Evolutionary conservation across 306 rosid genomes (phyloP), one percentile per base, ranked within the genome.

Genomic region (Datisca glomerata): DNA sequence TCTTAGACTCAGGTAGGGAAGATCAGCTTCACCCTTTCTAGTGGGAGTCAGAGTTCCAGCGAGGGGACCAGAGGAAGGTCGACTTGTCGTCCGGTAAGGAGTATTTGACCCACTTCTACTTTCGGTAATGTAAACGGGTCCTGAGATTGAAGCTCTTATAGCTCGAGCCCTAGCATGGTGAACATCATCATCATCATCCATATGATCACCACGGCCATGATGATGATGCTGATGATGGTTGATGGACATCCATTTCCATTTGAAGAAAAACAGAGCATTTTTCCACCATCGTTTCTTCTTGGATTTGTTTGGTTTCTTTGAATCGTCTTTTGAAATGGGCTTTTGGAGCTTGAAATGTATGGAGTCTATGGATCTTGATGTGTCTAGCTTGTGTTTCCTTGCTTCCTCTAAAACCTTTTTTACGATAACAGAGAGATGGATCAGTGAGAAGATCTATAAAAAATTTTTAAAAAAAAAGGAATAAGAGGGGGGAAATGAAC

Each of bases 211-310:
- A 16, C 24, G 32, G 32, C 16, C 31, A 25, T 18, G 41, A 12
- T 13, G 37, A 33, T 17, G 27, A 43, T 34, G 49, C 20, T 24
- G 69, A 29, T n/a, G n/a, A n/a, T n/a, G n/a, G n/a, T n/a, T n/a
- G n/a, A n/a, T n/a, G n/a, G n/a, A n/a, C n/a, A 49, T 31, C 81
- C 89, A 51, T 24, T 61, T 61, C 77, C 89, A 56, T 65, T 83
- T 83, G 83, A 89, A 89, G 74, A 80, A 80, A 13, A 74, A 54
- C 12, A 83, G 27, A 14, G 95, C 83, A 18, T 13, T 67, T 48
- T 49, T 89, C 97, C 97, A 89, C 97, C 95, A 89, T 0, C 77
- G 71, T 63, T 70, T 75, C 69, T 68, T 85, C 69, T 62, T 82
- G 15, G 61, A 9, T 53, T 71, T 70, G 51, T 70, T 68, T 36